Base-by-base conservation (phyloP, 2,329 filamentous ascomycete genomes). In the Chalara sp. region DNA sequence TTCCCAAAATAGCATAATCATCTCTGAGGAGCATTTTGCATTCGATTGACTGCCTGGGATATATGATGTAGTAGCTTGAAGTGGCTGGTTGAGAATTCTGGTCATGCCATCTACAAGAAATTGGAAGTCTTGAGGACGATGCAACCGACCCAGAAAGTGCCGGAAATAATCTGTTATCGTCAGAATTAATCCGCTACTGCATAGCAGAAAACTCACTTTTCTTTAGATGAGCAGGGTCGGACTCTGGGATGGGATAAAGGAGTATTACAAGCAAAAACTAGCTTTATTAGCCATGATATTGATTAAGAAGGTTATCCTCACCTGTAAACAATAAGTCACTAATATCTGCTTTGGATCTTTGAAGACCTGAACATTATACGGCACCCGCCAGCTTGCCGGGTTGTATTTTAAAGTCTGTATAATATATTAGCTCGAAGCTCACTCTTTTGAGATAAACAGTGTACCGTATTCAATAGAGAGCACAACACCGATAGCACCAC, bases 1-100 rank as follows among this genome's bases (percentile, higher is more conserved):
- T 72, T 99, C 93, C 93, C 93, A 99, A 65, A 97, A 96, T 2
- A 99, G 76, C 79, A 96, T 93, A 50, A 97, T 84, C 73, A 95
- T 95, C 69, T 99, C 93, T 1, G 93, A 91, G 0, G 91, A 89
- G 77, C 92, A 95, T 63, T 88, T 89, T 48, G 89, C 75, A 0
- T 86, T 80, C 45, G 86, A 53, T 61, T 95, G 89, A 39, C 85
- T 86, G 5, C 90, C 89, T 0, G 92, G 90, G 2, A 96, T 80
- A 66, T 96, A 96, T 1, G 91, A 92, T 8, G 81, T 80, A 52
- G 89, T 95, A 42, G 89, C 86, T 70, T 95, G 89, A 55, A 96
- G 83, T 29, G 92, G 92, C 60, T 96, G 92, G 60, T 95, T 93
- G 47, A 99, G 74, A 45, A 97, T 88, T 60, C 90, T 82, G 1